Conservation (phyloP, 768 basidiomycete genomes). For the Phanerodontia chrysosporium region DNA sequence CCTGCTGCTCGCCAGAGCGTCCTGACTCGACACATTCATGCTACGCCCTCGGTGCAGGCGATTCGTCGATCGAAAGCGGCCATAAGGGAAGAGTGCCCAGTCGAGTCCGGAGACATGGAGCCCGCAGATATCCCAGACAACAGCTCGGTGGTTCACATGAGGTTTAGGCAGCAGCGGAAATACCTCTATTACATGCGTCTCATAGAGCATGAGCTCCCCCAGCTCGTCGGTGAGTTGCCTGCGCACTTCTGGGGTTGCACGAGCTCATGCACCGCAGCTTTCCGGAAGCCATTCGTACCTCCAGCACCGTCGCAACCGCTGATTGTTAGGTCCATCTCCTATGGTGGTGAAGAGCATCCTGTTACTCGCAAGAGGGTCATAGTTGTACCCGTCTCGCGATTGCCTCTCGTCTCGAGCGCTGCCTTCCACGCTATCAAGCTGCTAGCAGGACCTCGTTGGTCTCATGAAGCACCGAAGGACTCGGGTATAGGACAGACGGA, state of each 20-base stretch:
- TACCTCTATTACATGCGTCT: constrained; percentile 75
- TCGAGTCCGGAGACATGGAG: constrained; percentile 17
- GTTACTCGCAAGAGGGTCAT: constrained; percentile 66
- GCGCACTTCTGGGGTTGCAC: background rate
- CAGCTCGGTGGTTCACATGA: constrained; percentile 65
- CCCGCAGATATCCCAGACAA: constrained; percentile 54
- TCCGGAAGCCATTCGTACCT: constrained; percentile 74
- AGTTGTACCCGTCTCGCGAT: constrained; percentile 67
- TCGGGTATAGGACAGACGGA: constrained; percentile 50
- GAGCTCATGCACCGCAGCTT: constrained; percentile 44
- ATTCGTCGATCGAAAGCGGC: background rate
- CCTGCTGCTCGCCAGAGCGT: background rate
- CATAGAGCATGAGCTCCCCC: constrained; percentile 86
- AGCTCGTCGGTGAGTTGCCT: constrained; percentile 61
- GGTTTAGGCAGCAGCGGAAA: constrained; percentile 70
- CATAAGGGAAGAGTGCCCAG: background rate
- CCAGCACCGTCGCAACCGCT: constrained; percentile 57
- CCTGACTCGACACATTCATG: constrained; percentile 8
- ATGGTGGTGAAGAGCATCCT: constrained; percentile 74
- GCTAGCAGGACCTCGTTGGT: constrained; percentile 87
- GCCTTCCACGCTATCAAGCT: constrained; percentile 85
- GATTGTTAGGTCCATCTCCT: constrained; percentile 71
- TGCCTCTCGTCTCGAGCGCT: constrained; percentile 59
- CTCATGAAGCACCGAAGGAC: constrained; percentile 65
- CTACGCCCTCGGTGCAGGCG: background rate